Evolutionary conservation across 306 rosid species (phyloP), one percentile per base, ranked within the genome.

Genomic region (Castanospermum australe): DNA sequence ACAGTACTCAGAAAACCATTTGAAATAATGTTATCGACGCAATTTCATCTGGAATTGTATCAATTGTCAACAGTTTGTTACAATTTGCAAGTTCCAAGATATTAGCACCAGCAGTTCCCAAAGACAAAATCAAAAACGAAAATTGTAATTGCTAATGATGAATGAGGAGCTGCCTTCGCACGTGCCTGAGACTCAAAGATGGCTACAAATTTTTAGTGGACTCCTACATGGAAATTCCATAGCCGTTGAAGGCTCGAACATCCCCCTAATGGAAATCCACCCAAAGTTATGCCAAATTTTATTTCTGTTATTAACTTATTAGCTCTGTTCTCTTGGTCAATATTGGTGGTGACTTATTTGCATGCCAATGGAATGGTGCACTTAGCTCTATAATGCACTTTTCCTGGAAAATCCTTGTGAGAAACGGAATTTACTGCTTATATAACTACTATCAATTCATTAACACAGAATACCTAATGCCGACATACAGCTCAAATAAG

Each of bases 221-320:
- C 32, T 73, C 70, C 84, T 78, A 84, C 86, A 82, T 83, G 86
- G 83, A 72, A 79, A 52, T 71, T 38, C 71, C 78, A 73, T 17
- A 83, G 71, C 76, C 76, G 17, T 24, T n/a, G n/a, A n/a, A n/a
- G n/a, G n/a, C n/a, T n/a, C n/a, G n/a, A n/a, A n/a, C 33, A 67
- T 24, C 44, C 18, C 73, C 4, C 22, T 41, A 30, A 70, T 78
- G 79, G 62, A 78, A 78, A 13, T 68, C 67, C 70, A 30, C 81
- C 79, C 52, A 81, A 71, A 77, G 15, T 61, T 63, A 41, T 65
- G 12, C 71, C 21, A 5, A 52, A 52, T 3, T 69, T 61, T 39
- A 28, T 63, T 35, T 62, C 7, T 21, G 33, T 33, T 11, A 50
- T 33, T 11, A 50, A 21, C 36, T 44, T 39, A 44, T 28, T 61